Base-by-base conservation (phyloP, 768 basidiomycete species). In the Trametes punicea region DNA sequence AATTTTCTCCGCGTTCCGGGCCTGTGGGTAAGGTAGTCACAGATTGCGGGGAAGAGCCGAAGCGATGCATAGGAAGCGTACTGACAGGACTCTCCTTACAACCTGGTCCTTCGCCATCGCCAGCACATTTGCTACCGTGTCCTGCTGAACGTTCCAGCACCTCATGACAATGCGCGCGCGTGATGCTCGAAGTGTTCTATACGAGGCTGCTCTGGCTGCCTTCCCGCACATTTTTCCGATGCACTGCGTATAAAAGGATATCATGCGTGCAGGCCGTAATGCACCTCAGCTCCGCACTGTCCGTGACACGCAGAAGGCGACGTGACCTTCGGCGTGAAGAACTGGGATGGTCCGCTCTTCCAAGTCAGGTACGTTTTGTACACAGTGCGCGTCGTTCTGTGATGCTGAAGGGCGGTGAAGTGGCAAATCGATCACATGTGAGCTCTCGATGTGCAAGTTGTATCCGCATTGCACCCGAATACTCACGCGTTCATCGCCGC, bases 291-390 rank as follows among this genome's bases (percentile, higher is more conserved):
- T 40, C 44, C 23, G 9, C 36, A 39, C 46, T 11, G n/a, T 9
- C 42, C 20, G 47, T 47, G 55, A 48, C 55, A 56, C 36, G 45
- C 33, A 85, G 81, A 74, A 57, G 85, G 85, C 16, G 77, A 86
- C 29, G 74, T 87, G 41, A 60, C 66, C 21, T 87, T 88, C 64
- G 83, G 77, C 6, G 78, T 77, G 45, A 8, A 64, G 51, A 76
- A 63, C 36, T 83, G 82, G 82, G 69, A 64, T 0, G 83, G 82
- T 11, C 83, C 80, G 11, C 69, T 84, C 36, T 82, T 85, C 65
- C 67, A 73, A 29, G 64, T 85, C 62, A 77, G 61, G 81, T 82
- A 58, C 39, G 69, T 64, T 26, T 49, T 25, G 26, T 39, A 31
- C 46, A 13, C 2, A 1, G 29, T 20, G 57, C 42, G 44, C 36